A percentile compares a stretch with the other conserved stretches of the same genome.
phyloP scores from a whole-genome alignment of 805 yeast genomes.

The Naumovozyma baii region DNA sequence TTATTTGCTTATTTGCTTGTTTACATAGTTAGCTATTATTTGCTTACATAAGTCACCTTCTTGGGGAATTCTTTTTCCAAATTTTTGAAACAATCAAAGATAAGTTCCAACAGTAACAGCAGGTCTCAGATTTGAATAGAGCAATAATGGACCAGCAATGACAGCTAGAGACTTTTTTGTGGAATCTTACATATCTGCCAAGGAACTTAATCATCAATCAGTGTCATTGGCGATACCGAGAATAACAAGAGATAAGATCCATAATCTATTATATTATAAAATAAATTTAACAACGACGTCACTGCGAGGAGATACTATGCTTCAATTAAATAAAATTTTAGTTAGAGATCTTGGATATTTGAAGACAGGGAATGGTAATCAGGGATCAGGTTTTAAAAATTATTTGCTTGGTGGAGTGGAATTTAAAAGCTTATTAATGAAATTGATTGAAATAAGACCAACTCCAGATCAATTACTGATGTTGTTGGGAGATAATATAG shows the following conservation, averaged over 20 bases:
- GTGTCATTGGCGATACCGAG: constrained; percentile 28
- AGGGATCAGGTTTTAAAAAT: constrained; percentile 4
- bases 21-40: too few relatives aligned
- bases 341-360: constrained; percentile 23
- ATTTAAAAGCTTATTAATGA: constrained; percentile 54
- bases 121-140: not conserved
- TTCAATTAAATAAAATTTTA: constrained; percentile 15
- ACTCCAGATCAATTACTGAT: constrained; percentile 19
- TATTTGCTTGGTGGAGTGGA: constrained; percentile 27
- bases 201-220: constrained; percentile 26
- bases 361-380: not conserved
- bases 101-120: not conserved
- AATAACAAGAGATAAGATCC: constrained; percentile 24
- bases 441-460: constrained; percentile 73
- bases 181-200: constrained; percentile 22
- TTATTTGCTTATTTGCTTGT: not conserved
- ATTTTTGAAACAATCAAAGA: not conserved
- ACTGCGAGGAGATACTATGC: constrained; percentile 24
- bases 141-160: not conserved
- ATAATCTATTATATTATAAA: constrained; percentile 25
- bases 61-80: too few relatives aligned
- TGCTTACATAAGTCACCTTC: too few relatives aligned
- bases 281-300: constrained; percentile 18
- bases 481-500: constrained; percentile 38
- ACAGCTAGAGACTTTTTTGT: constrained; percentile 23